phyloP scores from a whole-genome alignment of 192 early-diverging fungal genomes.

The Mortierella hygrophila region DNA sequence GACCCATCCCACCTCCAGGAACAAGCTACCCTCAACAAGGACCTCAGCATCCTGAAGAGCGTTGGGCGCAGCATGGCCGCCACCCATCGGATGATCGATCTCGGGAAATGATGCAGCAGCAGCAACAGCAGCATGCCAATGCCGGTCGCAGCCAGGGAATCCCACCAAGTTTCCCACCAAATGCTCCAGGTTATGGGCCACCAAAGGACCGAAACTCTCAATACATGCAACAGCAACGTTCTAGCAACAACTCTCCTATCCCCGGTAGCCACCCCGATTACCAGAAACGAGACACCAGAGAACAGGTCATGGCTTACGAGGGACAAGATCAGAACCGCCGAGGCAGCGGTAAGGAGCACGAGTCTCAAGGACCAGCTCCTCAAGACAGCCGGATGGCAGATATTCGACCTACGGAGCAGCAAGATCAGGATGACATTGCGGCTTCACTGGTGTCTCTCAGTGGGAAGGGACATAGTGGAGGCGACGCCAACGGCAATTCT shows the following conservation, averaged over 20 bases:
- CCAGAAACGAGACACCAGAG: slow-evolving; percentile 13
- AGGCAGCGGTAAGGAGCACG: slow-evolving; percentile 1
- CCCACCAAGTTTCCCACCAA: neutral
- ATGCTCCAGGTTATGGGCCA: neutral
- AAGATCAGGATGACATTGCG: slow-evolving; percentile 52
- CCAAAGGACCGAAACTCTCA: neutral
- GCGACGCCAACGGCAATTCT: neutral
- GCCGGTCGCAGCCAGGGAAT: neutral
- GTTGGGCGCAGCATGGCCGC: slow-evolving; percentile 30
- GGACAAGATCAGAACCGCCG: slow-evolving; percentile 3
- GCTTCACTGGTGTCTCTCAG: slow-evolving; percentile 51
- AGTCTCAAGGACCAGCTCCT: neutral
- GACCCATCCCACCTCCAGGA: slow-evolving; percentile 1
- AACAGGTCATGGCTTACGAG: slow-evolving; percentile 12
- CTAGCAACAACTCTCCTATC: neutral
- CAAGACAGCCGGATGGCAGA: neutral
- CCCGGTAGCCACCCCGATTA: slow-evolving; percentile 12
- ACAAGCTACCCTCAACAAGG: neutral
- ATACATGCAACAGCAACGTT: neutral
- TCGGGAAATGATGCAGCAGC: slow-evolving; percentile 7
- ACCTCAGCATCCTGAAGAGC: slow-evolving; percentile 23
- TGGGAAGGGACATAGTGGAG: slow-evolving; percentile 27
- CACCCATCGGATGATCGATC: slow-evolving; percentile 35
- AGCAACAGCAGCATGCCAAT: slow-evolving; percentile 8
- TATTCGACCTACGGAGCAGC: slow-evolving; percentile 22